phyloP scores from a whole-genome alignment of 2,329 filamentous ascomycete genomes.

The Arachnopeziza araneosa region DNA sequence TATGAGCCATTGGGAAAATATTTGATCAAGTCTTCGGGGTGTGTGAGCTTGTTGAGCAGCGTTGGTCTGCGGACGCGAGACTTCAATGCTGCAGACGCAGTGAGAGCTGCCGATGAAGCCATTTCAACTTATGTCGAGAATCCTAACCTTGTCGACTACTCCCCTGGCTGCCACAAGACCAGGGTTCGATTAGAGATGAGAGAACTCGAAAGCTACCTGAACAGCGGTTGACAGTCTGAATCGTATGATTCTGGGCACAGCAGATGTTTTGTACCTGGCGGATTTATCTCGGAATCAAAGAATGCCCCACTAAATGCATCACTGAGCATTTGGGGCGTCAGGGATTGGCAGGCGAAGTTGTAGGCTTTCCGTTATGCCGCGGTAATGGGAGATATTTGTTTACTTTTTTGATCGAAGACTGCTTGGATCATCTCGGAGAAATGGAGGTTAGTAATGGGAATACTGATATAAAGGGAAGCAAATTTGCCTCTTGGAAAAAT shows the following conservation, averaged over 20 bases:
- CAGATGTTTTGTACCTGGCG: neutral
- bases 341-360: neutral
- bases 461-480: too few species aligned
- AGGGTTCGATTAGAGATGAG: neutral
- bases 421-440: neutral
- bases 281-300: neutral
- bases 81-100: conserved; percentile 52
- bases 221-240: neutral
- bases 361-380: neutral
- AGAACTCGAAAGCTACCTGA: neutral
- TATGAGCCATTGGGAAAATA: conserved; percentile 82
- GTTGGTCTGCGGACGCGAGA: conserved; percentile 70
- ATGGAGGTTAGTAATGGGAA: neutral
- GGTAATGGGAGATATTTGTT: neutral
- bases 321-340: neutral
- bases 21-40: conserved; percentile 72
- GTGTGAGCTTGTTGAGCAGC: conserved; percentile 73
- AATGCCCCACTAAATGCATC: neutral
- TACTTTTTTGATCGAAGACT: neutral
- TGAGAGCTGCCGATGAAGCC: conserved; percentile 23
- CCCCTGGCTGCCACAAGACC: neutral
- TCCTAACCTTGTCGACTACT: neutral
- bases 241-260: neutral
- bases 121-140: conserved; percentile 8
- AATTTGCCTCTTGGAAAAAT: too few species aligned